Evolutionary conservation across 2,329 filamentous ascomycete genomes (phyloP), one percentile per base, ranked within the genome.

Genomic region (Aspergillus pseudonomiae): DNA sequence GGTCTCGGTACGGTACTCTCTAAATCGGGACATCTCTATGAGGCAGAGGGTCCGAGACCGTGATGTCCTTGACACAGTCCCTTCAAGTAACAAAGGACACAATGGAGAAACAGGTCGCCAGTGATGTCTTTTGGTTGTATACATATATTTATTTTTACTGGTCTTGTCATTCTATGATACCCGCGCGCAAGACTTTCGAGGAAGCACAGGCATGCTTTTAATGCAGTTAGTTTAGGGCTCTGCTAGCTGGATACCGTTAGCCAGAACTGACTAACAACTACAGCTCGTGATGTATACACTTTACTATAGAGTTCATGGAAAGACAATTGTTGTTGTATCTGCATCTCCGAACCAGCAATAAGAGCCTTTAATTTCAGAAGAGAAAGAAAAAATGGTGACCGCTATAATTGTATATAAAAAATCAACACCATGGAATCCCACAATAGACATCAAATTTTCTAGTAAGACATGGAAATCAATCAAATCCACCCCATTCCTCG

Each of bases 1-100:
- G 91, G 90, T 0, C 82, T 99, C 28, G 95, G 92, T 1, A 92
- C 91, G 4, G 91, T 94, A n/a, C 81, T 98, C 67, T 92, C 92
- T 57, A 92, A 90, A 78, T 87, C 83, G 32, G 91, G 86, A 3
- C 83, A 88, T 64, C 79, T 85, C 61, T 97, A 93, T 75, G 93
- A 96, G 74, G 84, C 85, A 5, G 71, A 75, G 5, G 81, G 79
- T 1, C 77, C 77, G 16, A 68, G 57, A 34, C 74, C 67, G 64
- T 67, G 57, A 64, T 60, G 24, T 32, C 11, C 14, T 34, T 32
- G 46, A 39, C 32, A 41, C 4, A 26, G 24, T 26, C 3, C 7
- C 52, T 36, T 21, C 21, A 21, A 55, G 34, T 24, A 55, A 26
- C 24, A 30, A 28, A 30, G 19, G 28, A 52, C 11, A 60, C 16